Conservation (phyloP, 805 yeast species). For the Yarrowia phangngaensis region DNA sequence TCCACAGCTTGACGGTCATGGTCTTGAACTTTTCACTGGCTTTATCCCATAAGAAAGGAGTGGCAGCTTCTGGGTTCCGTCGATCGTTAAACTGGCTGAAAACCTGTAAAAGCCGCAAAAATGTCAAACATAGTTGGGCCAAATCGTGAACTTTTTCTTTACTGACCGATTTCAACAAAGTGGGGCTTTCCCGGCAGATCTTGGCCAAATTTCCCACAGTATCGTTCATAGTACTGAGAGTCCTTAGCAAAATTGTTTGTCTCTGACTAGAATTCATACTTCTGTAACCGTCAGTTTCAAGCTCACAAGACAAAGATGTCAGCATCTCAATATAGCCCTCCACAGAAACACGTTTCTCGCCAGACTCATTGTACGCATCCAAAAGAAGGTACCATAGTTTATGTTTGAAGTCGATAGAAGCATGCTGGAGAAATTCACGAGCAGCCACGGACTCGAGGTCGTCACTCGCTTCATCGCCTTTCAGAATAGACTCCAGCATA, state of each 20-base stretch:
- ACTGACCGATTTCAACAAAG: background rate
- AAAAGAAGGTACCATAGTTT: conserved; percentile 74
- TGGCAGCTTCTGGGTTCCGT: conserved; percentile 33
- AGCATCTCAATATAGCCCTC: conserved; percentile 46
- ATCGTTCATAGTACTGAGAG: conserved; percentile 52
- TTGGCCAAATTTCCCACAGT: conserved; percentile 22
- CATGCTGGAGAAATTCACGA: conserved; percentile 53
- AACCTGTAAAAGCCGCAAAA: conserved; percentile 40
- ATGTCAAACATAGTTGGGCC: conserved; percentile 29
- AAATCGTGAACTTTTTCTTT: conserved; percentile 1
- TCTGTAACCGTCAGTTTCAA: conserved; percentile 36
- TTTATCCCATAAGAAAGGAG: conserved; percentile 37
- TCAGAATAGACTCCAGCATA: conserved; percentile 39
- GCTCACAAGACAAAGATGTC: conserved; percentile 43
- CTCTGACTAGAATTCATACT: conserved; percentile 39
- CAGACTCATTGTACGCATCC: conserved; percentile 47
- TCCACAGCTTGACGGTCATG: conserved; percentile 39
- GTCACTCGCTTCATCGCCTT: conserved; percentile 34
- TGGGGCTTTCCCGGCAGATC: conserved; percentile 16
- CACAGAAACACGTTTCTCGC: conserved; percentile 49
- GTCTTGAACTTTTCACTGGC: conserved; percentile 37
- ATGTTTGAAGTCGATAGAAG: conserved; percentile 63
- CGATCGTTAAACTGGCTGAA: conserved; percentile 38
- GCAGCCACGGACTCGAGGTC: conserved; percentile 49
- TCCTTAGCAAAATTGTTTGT: conserved; percentile 45